phyloP scores from a whole-genome alignment of 257 asterid species.

The Handroanthus guayacan region DNA sequence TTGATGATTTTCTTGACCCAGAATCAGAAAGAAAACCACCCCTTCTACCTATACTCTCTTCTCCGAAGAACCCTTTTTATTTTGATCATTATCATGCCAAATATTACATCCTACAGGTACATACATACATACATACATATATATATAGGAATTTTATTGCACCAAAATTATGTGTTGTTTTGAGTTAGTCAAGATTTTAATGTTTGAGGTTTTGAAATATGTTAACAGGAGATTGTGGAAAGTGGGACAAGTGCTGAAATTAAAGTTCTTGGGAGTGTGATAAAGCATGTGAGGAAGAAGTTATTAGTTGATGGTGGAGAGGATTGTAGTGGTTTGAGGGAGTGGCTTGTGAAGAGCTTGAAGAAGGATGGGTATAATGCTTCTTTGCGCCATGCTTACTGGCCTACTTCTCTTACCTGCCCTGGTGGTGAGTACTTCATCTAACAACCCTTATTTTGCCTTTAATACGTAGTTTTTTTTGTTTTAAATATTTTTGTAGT shows the following conservation, averaged over 20 bases:
- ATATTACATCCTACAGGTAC: slow-evolving; percentile 37
- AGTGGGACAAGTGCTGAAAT: slow-evolving; percentile 28
- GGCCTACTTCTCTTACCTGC: slow-evolving; percentile 39
- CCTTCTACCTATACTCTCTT: background rate
- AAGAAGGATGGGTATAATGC: slow-evolving; percentile 36
- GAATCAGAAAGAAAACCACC: slow-evolving; percentile 11
- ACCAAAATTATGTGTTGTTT: background rate
- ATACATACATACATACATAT: no score
- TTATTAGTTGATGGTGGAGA: slow-evolving; percentile 19
- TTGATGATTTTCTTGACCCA: slow-evolving; percentile 32
- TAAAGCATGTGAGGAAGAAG: slow-evolving; percentile 34
- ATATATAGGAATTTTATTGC: no score
- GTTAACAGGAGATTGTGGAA: slow-evolving; percentile 37
- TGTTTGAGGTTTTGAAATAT: background rate
- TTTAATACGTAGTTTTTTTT: no score
- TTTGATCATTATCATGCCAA: slow-evolving; percentile 1
- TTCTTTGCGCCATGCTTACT: slow-evolving; percentile 37
- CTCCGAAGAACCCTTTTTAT: background rate
- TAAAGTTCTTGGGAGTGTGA: slow-evolving; percentile 30
- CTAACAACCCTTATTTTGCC: background rate
- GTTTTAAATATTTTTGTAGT: no score
- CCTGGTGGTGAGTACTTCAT: slow-evolving; percentile 32
- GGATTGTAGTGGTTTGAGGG: slow-evolving; percentile 2
- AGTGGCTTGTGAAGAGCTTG: slow-evolving; percentile 37
- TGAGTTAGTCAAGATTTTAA: background rate